phyloP scores from a whole-genome alignment of 1,284 basidiomycete species.

The Sphagnurus paluster region DNA sequence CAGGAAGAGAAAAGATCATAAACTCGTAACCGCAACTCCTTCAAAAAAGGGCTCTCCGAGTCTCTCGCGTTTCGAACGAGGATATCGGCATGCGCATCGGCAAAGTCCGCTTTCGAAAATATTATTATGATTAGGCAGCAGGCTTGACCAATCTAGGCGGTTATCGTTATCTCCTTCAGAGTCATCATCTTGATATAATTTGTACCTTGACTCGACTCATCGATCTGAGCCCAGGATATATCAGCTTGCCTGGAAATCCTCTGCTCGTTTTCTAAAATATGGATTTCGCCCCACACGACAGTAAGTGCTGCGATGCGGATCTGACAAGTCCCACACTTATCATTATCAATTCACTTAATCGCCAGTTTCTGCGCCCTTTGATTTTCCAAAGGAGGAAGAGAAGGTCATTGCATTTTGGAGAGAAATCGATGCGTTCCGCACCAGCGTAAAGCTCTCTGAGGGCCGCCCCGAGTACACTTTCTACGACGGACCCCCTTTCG shows the following conservation, averaged over 20 bases:
- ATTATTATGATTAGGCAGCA: constrained; percentile 1
- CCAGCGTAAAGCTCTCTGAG: constrained; percentile 89
- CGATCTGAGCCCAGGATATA: constrained; percentile 8
- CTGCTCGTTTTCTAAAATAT: constrained; percentile 35
- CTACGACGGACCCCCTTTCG: constrained; percentile 98
- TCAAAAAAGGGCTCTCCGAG: background rate
- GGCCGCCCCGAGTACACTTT: constrained; percentile 90
- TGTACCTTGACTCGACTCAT: constrained; percentile 17
- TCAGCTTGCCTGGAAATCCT: constrained; percentile 1
- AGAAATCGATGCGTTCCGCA: constrained; percentile 97
- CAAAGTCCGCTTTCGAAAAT: constrained; percentile 19
- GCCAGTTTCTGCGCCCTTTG: constrained; percentile 73
- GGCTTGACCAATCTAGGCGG: constrained; percentile 14
- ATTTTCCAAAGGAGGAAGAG: constrained; percentile 91
- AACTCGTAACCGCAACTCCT: background rate
- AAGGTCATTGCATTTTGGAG: constrained; percentile 93
- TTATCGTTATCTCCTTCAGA: constrained; percentile 18
- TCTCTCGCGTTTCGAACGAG: background rate
- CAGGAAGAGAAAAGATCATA: too few species aligned
- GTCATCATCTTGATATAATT: constrained; percentile 6
- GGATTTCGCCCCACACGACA: constrained; percentile 73
- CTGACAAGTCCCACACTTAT: background rate
- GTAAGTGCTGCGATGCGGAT: constrained; percentile 40
- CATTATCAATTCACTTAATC: constrained; percentile 11
- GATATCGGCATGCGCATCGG: constrained; percentile 7